Evolutionary conservation across 345 rosid species (phyloP), one percentile per base, ranked within the genome.

Genomic region (Salix viminalis): DNA sequence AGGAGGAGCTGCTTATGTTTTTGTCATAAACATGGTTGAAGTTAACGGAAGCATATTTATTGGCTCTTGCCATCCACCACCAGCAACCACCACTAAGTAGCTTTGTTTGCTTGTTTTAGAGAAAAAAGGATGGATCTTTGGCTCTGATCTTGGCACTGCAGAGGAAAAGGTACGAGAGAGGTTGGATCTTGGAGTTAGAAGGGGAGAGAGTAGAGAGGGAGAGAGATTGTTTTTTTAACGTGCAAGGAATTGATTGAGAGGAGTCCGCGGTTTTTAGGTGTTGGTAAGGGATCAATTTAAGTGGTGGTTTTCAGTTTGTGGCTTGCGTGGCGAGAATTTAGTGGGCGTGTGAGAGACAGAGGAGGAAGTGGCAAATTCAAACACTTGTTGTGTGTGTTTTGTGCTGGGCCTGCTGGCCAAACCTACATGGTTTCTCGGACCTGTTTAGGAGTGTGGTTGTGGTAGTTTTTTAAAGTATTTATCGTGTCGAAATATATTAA

Each of bases 41-140:
- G 85, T 91, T 92, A 64, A 92, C 85, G 78, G 97, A 84, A 24
- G 91, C 76, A 73, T 89, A 90, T 77, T 91, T 92, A 81, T 94
- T 94, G 77, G 88, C 73, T 83, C 91, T 89, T 79, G 98, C 97
- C 97, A 94, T 94, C 89, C 88, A 86, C 88, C 80, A 41, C 83
- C 69, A 21, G 21, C 66, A 60, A 60, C 28, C 48, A 26, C 69
- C 28, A 34, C 15, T 30, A 8, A 41, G 37, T 30, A 14, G 13
- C 12, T 11, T 41, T 41, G 44, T 41, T 2, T 41, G 44, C 44
- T 41, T 41, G 44, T 34, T 36, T 34, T 12, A n/a, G 67, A 64
- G 67, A 64, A 28, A 28, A 41, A 12, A 18, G 21, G 69, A 65
- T 10, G 23, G n/a, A 19, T 19, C 21, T 58, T n/a, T 8, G 64